Evolutionary conservation across 768 basidiomycete genomes (phyloP).

Genomic region (Mycena vitilis): DNA sequence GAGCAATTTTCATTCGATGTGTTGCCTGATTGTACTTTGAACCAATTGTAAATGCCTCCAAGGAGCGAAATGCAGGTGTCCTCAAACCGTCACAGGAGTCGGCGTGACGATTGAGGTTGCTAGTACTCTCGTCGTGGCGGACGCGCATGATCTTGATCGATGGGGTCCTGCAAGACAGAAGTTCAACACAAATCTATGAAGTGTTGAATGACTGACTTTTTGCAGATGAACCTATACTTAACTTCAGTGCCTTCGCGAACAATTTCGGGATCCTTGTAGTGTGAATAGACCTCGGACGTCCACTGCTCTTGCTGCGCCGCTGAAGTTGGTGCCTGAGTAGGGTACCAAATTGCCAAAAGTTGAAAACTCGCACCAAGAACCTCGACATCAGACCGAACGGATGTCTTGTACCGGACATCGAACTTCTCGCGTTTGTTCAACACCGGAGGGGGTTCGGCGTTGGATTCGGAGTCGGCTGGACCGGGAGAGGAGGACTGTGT

Average conservation of each 20-base stretch:
- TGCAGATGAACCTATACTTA: background rate
- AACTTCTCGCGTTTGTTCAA: background rate
- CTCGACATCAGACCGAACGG: background rate
- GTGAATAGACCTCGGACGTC: too few relatives aligned
- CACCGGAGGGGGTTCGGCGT: background rate
- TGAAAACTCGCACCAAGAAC: background rate
- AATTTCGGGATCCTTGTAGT: background rate
- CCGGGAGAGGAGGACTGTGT: background rate
- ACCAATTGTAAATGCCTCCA: background rate
- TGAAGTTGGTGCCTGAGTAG: too few relatives aligned
- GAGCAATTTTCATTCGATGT: background rate
- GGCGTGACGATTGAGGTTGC: background rate
- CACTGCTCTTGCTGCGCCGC: too few relatives aligned
- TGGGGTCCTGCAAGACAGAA: background rate
- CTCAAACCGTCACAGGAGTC: background rate
- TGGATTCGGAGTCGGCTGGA: background rate
- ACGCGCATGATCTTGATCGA: background rate
- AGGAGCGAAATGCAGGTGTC: background rate
- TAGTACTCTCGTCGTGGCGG: constrained; percentile 2
- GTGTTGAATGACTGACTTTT: background rate
- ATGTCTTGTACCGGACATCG: background rate
- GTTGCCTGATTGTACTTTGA: background rate
- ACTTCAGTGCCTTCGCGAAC: background rate
- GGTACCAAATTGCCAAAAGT: background rate
- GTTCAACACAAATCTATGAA: background rate